Percentiles rank a stretch among this genome's conserved stretches.
Conservation (phyloP, 306 rosid genomes). For the Senna siamea region DNA sequence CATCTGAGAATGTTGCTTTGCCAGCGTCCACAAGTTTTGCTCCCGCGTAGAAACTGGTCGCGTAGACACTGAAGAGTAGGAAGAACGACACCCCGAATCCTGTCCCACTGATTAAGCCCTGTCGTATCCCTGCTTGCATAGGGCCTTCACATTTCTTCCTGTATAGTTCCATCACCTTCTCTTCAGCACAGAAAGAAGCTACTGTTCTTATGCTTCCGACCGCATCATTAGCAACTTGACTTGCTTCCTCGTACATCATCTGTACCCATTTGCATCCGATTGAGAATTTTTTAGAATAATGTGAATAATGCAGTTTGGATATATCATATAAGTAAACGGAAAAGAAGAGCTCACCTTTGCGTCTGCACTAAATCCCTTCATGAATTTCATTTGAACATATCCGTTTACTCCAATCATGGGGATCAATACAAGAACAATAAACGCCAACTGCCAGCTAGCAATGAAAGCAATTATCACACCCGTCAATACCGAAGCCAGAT, state of each 20-base stretch:
- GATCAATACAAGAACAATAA: slow-evolving; percentile 64
- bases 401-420: slow-evolving; percentile 75
- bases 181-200: slow-evolving; percentile 89
- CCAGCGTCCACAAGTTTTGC: slow-evolving; percentile 61
- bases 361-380: slow-evolving; percentile 84
- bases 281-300: not conserved
- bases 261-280: slow-evolving; percentile 40
- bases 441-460: slow-evolving; percentile 76
- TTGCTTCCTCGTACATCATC: slow-evolving; percentile 89
- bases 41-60: slow-evolving; percentile 83
- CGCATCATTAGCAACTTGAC: slow-evolving; percentile 90
- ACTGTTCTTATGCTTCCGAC: slow-evolving; percentile 93
- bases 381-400: slow-evolving; percentile 67
- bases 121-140: slow-evolving; percentile 64
- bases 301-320: not conserved
- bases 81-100: slow-evolving; percentile 80
- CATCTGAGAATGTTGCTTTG: slow-evolving; percentile 58
- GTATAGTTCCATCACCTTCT: slow-evolving; percentile 84
- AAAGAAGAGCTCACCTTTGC: slow-evolving; percentile 64
- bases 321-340: not conserved
- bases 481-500: slow-evolving; percentile 59
- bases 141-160: slow-evolving; percentile 84
- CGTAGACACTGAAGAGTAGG: slow-evolving; percentile 67
- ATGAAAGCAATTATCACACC: slow-evolving; percentile 76
- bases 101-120: slow-evolving; percentile 80